A percentile compares a stretch with the other conserved stretches of the same genome.
phyloP scores from a whole-genome alignment of 306 rosid species.

The Acacia confusa region DNA sequence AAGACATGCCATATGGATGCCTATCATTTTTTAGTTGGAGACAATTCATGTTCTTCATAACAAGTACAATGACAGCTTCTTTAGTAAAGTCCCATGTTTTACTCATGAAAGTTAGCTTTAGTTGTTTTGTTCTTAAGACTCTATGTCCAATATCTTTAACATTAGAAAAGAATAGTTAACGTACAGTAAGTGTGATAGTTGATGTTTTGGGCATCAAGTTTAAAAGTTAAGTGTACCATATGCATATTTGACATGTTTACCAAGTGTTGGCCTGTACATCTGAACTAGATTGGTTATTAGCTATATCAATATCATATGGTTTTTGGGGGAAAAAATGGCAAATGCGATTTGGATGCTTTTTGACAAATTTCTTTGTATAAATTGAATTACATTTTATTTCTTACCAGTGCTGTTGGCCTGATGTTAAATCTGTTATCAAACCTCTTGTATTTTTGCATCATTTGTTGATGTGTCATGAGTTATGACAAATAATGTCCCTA shows the following conservation, averaged over 20 bases:
- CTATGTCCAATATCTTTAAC: slow-evolving; percentile 12
- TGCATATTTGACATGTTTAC: background rate
- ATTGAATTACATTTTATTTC: slow-evolving; percentile 15
- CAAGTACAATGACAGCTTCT: slow-evolving; percentile 4
- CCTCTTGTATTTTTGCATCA: slow-evolving; percentile 30
- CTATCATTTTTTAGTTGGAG: slow-evolving; percentile 13
- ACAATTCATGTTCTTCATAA: background rate
- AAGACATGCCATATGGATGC: slow-evolving; percentile 28
- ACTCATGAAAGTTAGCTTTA: slow-evolving; percentile 13
- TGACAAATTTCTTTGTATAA: background rate
- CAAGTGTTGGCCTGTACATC: background rate
- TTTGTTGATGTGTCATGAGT: slow-evolving; percentile 9
- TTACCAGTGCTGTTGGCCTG: slow-evolving; percentile 17
- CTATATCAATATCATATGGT: background rate
- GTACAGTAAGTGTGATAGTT: background rate
- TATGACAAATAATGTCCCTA: slow-evolving; percentile 17
- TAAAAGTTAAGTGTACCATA: background rate
- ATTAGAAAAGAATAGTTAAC: background rate
- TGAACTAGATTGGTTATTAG: background rate
- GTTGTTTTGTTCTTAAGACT: slow-evolving; percentile 4
- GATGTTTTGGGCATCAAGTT: background rate
- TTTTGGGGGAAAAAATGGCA: background rate
- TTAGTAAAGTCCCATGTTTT: slow-evolving; percentile 6
- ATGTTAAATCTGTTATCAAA: slow-evolving; percentile 8
- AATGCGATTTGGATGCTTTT: background rate